phyloP scores from a whole-genome alignment of 2,329 filamentous ascomycete species.

The Colletotrichum somersetense region DNA sequence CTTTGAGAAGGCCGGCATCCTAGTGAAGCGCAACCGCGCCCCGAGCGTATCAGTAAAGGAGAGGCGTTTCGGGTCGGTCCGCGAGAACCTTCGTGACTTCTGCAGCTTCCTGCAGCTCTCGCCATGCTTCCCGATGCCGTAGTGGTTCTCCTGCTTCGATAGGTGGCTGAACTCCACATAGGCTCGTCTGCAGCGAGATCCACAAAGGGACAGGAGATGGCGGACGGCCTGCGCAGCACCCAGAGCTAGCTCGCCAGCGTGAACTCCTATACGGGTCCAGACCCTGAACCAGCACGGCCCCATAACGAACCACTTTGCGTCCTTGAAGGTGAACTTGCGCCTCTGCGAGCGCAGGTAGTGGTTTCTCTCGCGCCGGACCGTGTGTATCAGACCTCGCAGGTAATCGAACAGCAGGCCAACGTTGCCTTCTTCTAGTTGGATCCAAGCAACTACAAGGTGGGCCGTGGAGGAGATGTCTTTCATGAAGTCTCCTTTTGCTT shows the following conservation, averaged over 20 bases:
- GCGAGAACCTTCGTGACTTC: constrained; percentile 12
- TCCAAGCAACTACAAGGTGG: constrained; percentile 51
- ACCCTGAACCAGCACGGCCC: constrained; percentile 23
- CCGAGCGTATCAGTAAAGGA: constrained; percentile 25
- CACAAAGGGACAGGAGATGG: constrained; percentile 19
- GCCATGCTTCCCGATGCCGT: constrained; percentile 5
- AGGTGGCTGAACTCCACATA: constrained; percentile 25
- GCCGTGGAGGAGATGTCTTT: constrained; percentile 54
- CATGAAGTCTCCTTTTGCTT: constrained; percentile 47
- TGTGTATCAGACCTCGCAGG: constrained; percentile 43
- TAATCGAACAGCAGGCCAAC: constrained; percentile 15
- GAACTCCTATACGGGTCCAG: constrained; percentile 32
- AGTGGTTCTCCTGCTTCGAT: constrained; percentile 16
- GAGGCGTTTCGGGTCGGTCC: constrained; percentile 1
- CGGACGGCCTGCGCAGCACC: constrained; percentile 18
- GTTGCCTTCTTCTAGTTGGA: constrained; percentile 44
- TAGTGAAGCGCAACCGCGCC: constrained; percentile 41
- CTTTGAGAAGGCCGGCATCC: constrained; percentile 42
- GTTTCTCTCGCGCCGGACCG: constrained; percentile 42
- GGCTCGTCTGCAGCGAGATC: constrained; percentile 15
- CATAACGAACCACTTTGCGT: constrained; percentile 15
- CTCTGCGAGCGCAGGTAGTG: constrained; percentile 39
- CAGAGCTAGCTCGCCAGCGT: constrained; percentile 13
- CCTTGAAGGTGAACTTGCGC: constrained; percentile 19
- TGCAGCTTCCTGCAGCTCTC: constrained; percentile 25